These are phyloP conservation scores for Penicillium hesseltinei DNA, from an alignment of 2,329 filamentous ascomycete genomes.

Conservation along the genomic window DNA sequence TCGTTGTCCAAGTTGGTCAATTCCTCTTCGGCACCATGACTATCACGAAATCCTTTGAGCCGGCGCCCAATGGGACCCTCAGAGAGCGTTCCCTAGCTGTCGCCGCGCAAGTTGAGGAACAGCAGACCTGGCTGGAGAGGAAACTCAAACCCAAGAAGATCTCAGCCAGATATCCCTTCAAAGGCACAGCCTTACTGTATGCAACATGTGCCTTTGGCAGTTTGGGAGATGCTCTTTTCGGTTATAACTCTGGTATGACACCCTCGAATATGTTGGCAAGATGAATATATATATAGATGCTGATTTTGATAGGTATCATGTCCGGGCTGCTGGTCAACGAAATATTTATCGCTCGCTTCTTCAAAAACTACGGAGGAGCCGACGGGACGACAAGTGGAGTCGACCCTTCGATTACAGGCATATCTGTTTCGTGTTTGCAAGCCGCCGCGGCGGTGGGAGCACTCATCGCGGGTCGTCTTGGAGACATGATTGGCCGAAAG, in stretches of 20 bases:
- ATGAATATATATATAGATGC: background rate
- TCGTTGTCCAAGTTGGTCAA: background rate
- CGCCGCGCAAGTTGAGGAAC: conserved; percentile 21
- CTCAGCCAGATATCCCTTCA: conserved; percentile 39
- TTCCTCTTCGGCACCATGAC: conserved; percentile 1
- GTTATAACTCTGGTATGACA: conserved; percentile 41
- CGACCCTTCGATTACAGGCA: no score
- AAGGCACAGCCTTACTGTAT: conserved; percentile 35
- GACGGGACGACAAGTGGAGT: no score
- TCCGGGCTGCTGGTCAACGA: no score
- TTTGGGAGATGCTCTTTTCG: conserved; percentile 43
- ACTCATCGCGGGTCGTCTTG: no score
- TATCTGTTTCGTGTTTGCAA: no score
- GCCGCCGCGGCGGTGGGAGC: no score
- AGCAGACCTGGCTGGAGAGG: conserved; percentile 35
- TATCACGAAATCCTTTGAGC: background rate
- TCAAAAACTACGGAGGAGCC: no score
- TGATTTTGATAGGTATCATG: no score
- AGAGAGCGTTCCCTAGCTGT: conserved; percentile 25
- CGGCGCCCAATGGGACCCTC: conserved; percentile 18
- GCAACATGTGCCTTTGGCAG: conserved; percentile 43
- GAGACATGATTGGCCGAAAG: no score
- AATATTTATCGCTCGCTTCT: no score
- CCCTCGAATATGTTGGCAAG: background rate
- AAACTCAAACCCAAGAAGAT: conserved; percentile 39